phyloP scores from a whole-genome alignment of 805 yeast genomes.

The Debaryomyces maramus region DNA sequence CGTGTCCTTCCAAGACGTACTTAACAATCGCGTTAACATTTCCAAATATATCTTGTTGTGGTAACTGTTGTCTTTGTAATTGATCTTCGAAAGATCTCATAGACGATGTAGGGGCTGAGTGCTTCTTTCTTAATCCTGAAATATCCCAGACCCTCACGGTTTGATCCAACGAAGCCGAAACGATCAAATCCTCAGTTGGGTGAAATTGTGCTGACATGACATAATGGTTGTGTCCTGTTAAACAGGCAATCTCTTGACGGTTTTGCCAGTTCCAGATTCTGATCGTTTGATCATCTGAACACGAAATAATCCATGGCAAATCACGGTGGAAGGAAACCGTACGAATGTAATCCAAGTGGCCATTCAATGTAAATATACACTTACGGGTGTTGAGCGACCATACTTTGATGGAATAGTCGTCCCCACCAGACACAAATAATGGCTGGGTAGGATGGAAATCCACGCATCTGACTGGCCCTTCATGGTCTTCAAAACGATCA shows the following conservation, averaged over 20 bases:
- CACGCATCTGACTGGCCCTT: constrained; percentile 95
- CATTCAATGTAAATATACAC: constrained; percentile 86
- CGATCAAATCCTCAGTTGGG: constrained; percentile 90
- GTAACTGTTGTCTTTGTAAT: constrained; percentile 59
- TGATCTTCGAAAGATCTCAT: constrained; percentile 52
- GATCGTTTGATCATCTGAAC: constrained; percentile 97
- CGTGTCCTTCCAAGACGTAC: constrained; percentile 96
- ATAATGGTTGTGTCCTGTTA: constrained; percentile 98
- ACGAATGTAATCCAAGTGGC: constrained; percentile 94
- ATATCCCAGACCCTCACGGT: constrained; percentile 99
- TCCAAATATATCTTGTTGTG: constrained; percentile 92
- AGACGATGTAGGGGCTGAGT: constrained; percentile 69
- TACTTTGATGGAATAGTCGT: constrained; percentile 90
- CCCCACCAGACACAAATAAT: constrained; percentile 95
- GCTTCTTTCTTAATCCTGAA: constrained; percentile 89
- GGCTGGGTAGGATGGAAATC: constrained; percentile 99
- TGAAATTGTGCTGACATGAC: constrained; percentile 98
- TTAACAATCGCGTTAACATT: constrained; percentile 92
- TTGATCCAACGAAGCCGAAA: constrained; percentile 94
- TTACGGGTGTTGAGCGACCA: constrained; percentile 94
- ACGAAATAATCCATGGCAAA: constrained; percentile 94
- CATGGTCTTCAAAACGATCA: constrained; percentile 96
- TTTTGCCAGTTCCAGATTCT: constrained; percentile 99
- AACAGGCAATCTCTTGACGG: constrained; percentile 92
- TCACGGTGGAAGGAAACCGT: constrained; percentile 93